Evolutionary conservation across 805 yeast species (phyloP).

Genomic region (Lipomyces kockii): DNA sequence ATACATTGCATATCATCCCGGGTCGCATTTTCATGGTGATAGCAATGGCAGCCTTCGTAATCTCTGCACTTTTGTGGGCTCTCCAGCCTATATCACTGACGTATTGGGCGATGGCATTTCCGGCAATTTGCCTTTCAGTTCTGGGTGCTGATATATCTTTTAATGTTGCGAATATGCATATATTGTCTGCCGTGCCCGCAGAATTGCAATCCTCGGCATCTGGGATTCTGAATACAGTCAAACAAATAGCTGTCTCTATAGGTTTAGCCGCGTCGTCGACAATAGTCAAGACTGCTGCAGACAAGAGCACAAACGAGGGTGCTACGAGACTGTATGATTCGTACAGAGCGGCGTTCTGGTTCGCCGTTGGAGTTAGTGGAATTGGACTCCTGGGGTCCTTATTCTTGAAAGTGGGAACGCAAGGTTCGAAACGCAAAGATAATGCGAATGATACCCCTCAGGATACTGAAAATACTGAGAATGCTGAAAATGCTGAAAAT

Average conservation of each 20-base stretch:
- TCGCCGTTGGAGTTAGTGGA: slow-evolving; percentile 47
- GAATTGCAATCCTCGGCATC: slow-evolving; percentile 53
- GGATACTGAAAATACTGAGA: not conserved
- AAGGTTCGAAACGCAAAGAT: slow-evolving; percentile 17
- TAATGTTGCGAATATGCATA: slow-evolving; percentile 53
- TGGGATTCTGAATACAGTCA: slow-evolving; percentile 54
- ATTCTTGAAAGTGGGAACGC: slow-evolving; percentile 48
- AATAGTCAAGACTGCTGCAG: slow-evolving; percentile 44
- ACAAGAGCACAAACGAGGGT: slow-evolving; percentile 17
- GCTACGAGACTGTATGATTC: slow-evolving; percentile 21
- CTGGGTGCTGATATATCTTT: slow-evolving; percentile 56
- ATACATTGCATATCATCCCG: slow-evolving; percentile 53
- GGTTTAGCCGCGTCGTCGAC: slow-evolving; percentile 53
- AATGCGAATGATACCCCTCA: not conserved
- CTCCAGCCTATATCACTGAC: slow-evolving; percentile 47
- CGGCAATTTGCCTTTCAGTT: slow-evolving; percentile 50
- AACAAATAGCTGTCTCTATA: slow-evolving; percentile 50
- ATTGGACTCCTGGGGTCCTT: slow-evolving; percentile 40
- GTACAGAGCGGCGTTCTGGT: slow-evolving; percentile 35
- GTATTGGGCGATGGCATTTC: slow-evolving; percentile 56
- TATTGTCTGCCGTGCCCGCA: slow-evolving; percentile 51
- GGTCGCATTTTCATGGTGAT: slow-evolving; percentile 49
- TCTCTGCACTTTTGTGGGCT: slow-evolving; percentile 52
- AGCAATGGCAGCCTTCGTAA: slow-evolving; percentile 48
- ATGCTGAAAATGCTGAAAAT: too few species aligned